These are phyloP conservation scores for Fusarium verrucosum DNA, from an alignment of 2,329 filamentous ascomycete species.

Conservation along the genomic window DNA sequence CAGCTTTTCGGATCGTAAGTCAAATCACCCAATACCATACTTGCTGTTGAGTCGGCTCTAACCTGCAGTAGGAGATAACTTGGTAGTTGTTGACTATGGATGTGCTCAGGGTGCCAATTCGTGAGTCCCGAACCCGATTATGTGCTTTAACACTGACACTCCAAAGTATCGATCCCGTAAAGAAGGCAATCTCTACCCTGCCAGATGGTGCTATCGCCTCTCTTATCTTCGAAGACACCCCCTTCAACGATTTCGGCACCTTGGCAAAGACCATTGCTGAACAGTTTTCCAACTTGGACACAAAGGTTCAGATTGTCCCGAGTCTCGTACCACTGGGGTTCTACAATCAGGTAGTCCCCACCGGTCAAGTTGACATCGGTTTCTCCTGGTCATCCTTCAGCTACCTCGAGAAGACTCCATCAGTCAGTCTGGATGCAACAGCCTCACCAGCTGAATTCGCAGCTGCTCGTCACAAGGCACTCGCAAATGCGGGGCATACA, in stretches of 20 bases:
- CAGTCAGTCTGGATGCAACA: slow-evolving; percentile 1
- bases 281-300: neutral
- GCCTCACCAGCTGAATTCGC: slow-evolving; percentile 4
- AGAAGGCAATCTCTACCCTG: neutral
- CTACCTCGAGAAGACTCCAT: neutral
- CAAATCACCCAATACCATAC: fast-evolving
- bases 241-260: slow-evolving; percentile 14
- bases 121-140: fast-evolving
- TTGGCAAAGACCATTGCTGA: slow-evolving; percentile 8
- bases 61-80: neutral
- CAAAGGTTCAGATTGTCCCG: neutral
- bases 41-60: neutral
- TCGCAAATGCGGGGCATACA: neutral
- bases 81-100: slow-evolving; percentile 2
- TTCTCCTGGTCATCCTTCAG: slow-evolving; percentile 19
- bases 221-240: slow-evolving; percentile 5
- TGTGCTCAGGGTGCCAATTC: slow-evolving; percentile 9
- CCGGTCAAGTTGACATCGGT: neutral
- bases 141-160: fast-evolving
- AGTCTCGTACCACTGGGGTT: slow-evolving; percentile 9
- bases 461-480: slow-evolving; percentile 5
- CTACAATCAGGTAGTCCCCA: neutral
- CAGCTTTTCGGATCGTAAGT: neutral
- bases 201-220: neutral
- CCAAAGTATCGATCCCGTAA: neutral